These are phyloP conservation scores for Pyrenula aspistea DNA, from an alignment of 495 filamentous ascomycete species.

Conservation along the genomic window DNA sequence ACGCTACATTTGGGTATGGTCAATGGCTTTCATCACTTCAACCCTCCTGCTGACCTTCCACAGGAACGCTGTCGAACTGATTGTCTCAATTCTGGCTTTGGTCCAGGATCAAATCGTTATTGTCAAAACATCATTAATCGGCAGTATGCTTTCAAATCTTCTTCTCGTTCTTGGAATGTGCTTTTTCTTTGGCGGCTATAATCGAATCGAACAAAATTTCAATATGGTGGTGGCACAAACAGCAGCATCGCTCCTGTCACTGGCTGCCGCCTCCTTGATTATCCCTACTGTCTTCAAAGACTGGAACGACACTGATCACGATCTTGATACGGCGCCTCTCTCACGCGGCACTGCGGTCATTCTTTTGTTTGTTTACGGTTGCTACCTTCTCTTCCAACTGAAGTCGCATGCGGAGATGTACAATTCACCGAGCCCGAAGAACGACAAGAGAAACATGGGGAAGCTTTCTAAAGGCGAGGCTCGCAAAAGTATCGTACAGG, in stretches of 20 bases:
- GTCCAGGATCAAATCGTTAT: slow-evolving; percentile 63
- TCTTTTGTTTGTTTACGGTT: slow-evolving; percentile 63
- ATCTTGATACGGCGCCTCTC: slow-evolving; percentile 24
- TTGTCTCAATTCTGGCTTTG: slow-evolving; percentile 78
- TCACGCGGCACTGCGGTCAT: slow-evolving; percentile 66
- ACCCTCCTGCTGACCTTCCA: slow-evolving; percentile 5
- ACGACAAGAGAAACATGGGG: slow-evolving; percentile 38
- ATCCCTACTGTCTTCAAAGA: slow-evolving; percentile 78
- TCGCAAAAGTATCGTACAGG: slow-evolving; percentile 28
- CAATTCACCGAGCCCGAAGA: slow-evolving; percentile 59
- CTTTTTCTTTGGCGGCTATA: slow-evolving; percentile 80
- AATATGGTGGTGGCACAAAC: slow-evolving; percentile 92
- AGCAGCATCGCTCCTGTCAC: slow-evolving; percentile 66
- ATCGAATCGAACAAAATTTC: slow-evolving; percentile 74
- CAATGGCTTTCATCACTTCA: not conserved
- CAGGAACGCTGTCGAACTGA: slow-evolving; percentile 78
- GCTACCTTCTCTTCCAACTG: slow-evolving; percentile 73
- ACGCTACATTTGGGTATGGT: slow-evolving; percentile 74
- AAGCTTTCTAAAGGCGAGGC: slow-evolving; percentile 22
- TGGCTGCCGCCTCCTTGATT: slow-evolving; percentile 70
- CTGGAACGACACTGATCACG: slow-evolving; percentile 23
- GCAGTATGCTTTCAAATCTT: slow-evolving; percentile 82
- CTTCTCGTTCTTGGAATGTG: slow-evolving; percentile 88
- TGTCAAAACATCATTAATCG: slow-evolving; percentile 85
- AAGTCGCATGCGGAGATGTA: slow-evolving; percentile 66